Evolutionary conservation across 2,329 filamentous ascomycete genomes (phyloP).

Genomic region (Aspergillus persii): DNA sequence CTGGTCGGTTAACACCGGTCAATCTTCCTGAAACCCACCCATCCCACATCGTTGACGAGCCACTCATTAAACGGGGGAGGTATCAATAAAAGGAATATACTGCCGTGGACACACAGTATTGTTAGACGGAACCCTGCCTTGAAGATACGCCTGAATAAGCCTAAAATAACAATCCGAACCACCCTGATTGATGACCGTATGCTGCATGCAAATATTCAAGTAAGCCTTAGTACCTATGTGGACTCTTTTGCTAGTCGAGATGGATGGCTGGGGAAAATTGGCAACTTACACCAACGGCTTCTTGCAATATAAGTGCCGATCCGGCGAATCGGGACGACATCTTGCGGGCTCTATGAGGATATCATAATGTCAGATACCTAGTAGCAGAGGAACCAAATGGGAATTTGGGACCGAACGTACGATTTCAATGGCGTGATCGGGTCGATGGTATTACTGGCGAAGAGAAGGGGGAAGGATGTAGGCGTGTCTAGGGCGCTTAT

Average conservation of each 20-base stretch:
- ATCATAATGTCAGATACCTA: not conserved
- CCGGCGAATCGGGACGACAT: not conserved
- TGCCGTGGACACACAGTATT: slow-evolving; percentile 32
- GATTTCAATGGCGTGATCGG: slow-evolving; percentile 54
- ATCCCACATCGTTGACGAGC: too few relatives aligned
- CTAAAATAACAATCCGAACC: slow-evolving; percentile 37
- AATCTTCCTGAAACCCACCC: too few relatives aligned
- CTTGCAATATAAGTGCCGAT: slow-evolving; percentile 16
- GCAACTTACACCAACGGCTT: slow-evolving; percentile 17
- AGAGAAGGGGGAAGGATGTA: slow-evolving; percentile 51
- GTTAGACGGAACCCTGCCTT: slow-evolving; percentile 30
- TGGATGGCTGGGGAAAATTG: slow-evolving; percentile 2
- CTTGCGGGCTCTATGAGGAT: not conserved
- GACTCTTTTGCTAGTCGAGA: slow-evolving; percentile 3
- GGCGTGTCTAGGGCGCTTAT: not conserved
- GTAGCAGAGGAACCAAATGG: not conserved
- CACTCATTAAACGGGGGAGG: not conserved
- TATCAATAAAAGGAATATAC: slow-evolving; percentile 10
- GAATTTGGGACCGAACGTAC: slow-evolving; percentile 4
- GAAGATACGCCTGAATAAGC: slow-evolving; percentile 39
- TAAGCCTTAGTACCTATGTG: not conserved
- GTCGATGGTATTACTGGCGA: slow-evolving; percentile 55
- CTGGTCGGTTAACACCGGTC: too few relatives aligned
- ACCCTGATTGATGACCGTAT: slow-evolving; percentile 41
- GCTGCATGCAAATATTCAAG: slow-evolving; percentile 5